A percentile compares a stretch with the other conserved stretches of the same genome.
These are phyloP conservation scores for Debaryomyces sp. DNA, from an alignment of 1,139 yeast species.

Conservation along the genomic window DNA sequence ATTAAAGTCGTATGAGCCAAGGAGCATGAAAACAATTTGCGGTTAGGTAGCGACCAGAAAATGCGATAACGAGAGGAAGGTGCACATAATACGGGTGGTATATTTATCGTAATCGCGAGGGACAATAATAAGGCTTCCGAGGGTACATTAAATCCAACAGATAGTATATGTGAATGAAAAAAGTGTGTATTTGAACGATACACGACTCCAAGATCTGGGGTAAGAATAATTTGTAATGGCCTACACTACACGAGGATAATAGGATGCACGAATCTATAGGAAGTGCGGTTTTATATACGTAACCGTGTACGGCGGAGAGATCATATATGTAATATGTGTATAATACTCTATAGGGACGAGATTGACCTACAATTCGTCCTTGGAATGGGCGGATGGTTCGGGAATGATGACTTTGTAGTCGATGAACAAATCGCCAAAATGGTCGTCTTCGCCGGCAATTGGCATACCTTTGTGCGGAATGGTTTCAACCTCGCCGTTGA, in stretches of 20 bases:
- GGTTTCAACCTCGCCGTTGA: conserved; percentile 71
- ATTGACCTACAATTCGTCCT: conserved; percentile 26
- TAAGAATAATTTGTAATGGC: background rate
- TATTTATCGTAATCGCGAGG: background rate
- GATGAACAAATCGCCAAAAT: conserved; percentile 74
- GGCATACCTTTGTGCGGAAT: conserved; percentile 89
- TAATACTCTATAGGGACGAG: background rate
- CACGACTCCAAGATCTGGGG: background rate
- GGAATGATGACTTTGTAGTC: conserved; percentile 65
- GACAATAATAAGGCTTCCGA: background rate
- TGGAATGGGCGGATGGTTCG: conserved; percentile 15
- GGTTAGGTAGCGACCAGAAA: background rate
- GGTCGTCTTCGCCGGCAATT: conserved; percentile 45
- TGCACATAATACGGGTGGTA: background rate
- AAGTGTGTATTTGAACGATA: background rate
- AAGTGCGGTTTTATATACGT: background rate
- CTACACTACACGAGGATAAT: background rate
- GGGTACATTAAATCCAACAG: background rate
- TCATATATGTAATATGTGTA: background rate
- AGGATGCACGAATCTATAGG: background rate
- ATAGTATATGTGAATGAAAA: background rate
- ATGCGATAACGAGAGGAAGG: background rate
- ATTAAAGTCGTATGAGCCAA: background rate
- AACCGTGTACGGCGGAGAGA: background rate
- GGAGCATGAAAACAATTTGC: background rate